Base-by-base conservation (phyloP, 768 basidiomycete genomes). In the Phanerochaete carnosa region DNA sequence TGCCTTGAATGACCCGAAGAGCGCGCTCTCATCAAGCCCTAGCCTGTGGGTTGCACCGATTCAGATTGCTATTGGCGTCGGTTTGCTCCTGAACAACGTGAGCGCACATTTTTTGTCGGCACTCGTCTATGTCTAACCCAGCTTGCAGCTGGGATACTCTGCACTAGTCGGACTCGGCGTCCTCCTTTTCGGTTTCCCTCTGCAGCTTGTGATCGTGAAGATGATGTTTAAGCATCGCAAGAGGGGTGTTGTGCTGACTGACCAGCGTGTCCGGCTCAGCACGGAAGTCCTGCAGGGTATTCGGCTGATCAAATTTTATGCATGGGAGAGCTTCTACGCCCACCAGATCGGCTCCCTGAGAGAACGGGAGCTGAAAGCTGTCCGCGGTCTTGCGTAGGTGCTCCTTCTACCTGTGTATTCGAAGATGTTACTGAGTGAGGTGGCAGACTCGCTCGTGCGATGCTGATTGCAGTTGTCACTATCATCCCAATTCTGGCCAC, bases 231-330 rank as follows among this genome's bases (percentile, higher is more conserved):
- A 62, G 11, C 82, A 84, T 61, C 77, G 82, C 32, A 74, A 75
- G 57, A 83, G 83, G 64, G 83, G 81, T 29, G 82, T 89, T 54
- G 79, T 82, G 64, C 79, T 88, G 60, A 88, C 88, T 4, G 90
- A 92, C 64, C 76, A 77, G 52, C 81, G 89, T 13, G 84, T 90
- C 12, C 75, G 87, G 15, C 75, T 89, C 25, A 80, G 83, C 0
- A 85, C 81, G 0, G 90, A 90, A 72, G 79, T 90, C 1, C 72
- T 92, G 15, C 85, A 86, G 69, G 92, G 92, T 1, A 95, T 97
- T 81, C 88, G 92, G 59, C 83, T 97, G 52, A 89, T 97, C 80
- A 97, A 97, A 73, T 87, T 88, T 71, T 95, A 95, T 72, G 88
- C 90, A 2, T 95, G 92, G 93, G 92, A 94, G 68, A 65, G 69